Conservation (phyloP, 2,329 filamentous ascomycete genomes). For the Torrubiellomyces zombiae region DNA sequence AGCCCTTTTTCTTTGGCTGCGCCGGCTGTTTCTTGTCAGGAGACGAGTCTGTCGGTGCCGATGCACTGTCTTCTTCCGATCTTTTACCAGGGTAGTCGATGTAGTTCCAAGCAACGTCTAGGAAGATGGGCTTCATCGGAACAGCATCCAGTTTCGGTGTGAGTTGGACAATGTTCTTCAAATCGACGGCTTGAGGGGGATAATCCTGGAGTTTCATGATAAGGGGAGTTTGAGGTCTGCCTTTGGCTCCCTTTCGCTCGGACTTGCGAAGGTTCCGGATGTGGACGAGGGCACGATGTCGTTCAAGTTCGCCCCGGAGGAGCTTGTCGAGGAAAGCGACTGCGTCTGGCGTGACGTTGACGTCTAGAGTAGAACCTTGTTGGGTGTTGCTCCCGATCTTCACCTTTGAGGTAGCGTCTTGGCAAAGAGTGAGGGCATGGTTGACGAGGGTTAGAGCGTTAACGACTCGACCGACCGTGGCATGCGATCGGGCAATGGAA, state of each 20-base stretch:
- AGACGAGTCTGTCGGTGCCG: conserved; percentile 7
- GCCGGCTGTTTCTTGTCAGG: conserved; percentile 18
- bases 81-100: conserved; percentile 68
- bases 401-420: conserved; percentile 33
- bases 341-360: conserved; percentile 47
- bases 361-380: conserved; percentile 34
- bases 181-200: conserved; percentile 51
- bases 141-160: conserved; percentile 70
- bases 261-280: conserved; percentile 48
- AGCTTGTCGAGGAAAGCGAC: conserved; percentile 41
- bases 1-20: conserved; percentile 47
- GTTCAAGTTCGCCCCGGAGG: conserved; percentile 56
- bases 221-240: conserved; percentile 31
- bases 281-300: conserved; percentile 73
- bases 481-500: conserved; percentile 72
- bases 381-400: conserved; percentile 7
- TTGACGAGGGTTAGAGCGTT: conserved; percentile 78
- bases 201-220: conserved; percentile 64
- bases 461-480: conserved; percentile 50
- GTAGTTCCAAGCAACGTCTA: conserved; percentile 96
- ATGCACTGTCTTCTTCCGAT: background rate
- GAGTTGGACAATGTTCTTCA: conserved; percentile 70
- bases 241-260: conserved; percentile 22
- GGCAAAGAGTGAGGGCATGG: conserved; percentile 48
- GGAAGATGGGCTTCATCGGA: conserved; percentile 86